A percentile compares a stretch with the other conserved stretches of the same genome.
Conservation (phyloP, 2,329 filamentous ascomycete genomes). For the Botrytis fabae region DNA sequence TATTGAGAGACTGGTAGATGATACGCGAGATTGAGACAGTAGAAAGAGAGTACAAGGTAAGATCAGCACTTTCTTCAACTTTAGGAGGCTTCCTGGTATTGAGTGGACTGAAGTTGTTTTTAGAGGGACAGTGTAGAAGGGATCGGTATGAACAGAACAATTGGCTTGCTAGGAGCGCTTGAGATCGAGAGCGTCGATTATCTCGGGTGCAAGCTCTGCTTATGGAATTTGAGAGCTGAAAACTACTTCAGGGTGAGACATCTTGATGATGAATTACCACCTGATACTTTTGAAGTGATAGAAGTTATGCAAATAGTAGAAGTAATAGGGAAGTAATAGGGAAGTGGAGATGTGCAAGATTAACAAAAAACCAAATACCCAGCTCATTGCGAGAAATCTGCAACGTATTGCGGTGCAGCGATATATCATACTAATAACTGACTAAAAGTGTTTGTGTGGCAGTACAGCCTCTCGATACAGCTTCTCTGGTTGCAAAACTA, state of each 20-base stretch:
- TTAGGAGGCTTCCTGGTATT: not conserved
- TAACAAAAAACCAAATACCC: not conserved
- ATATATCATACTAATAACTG: not conserved
- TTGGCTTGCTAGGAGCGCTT: not conserved
- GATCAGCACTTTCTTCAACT: not conserved
- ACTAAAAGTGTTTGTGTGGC: not conserved
- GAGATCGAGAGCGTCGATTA: not conserved
- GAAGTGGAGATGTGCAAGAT: not conserved
- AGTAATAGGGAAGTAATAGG: not conserved
- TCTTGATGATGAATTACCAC: not conserved
- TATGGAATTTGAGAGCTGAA: not conserved
- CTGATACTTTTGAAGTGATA: not conserved
- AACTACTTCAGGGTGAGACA: not conserved
- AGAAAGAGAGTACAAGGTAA: constrained; percentile 1
- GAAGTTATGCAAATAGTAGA: not conserved
- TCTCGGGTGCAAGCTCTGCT: not conserved
- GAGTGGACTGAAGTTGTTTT: not conserved
- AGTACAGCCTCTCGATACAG: not conserved
- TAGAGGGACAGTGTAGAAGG: not conserved
- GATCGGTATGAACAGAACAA: not conserved
- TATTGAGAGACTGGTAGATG: constrained; percentile 9
- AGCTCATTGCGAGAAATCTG: not conserved
- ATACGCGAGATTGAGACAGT: constrained; percentile 20
- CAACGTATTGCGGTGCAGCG: not conserved
- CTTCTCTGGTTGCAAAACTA: not conserved